Base-by-base conservation (phyloP, 192 early-diverging fungal genomes). In the Endogone sp. region DNA sequence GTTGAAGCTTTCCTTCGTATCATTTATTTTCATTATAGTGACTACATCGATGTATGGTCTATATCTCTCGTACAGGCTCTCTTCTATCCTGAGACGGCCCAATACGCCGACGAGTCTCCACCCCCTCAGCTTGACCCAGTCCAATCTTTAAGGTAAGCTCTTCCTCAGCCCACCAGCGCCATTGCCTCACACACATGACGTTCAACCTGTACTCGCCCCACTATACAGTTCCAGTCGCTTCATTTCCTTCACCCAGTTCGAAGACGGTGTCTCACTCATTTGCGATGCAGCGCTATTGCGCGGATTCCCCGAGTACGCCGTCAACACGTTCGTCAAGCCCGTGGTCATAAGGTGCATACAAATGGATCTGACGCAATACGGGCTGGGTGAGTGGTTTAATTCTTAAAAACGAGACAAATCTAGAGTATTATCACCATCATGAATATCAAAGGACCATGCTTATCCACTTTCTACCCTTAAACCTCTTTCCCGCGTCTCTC, bases 261-360 rank as follows among this genome's bases (percentile, higher is more conserved):
- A 77, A 24, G 86, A 88, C 28, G 86, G 86, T 56, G 84, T 87
- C n/a, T 85, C 85, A 2, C 71, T 88, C 25, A 80, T 88, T 22
- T 76, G 75, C 11, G 86, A 88, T 24, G 84, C 79, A 32, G 61
- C 61, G 31, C 79, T 88, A 8, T 58, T 88, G 2, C 73, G 37
- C 2, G 60, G 78, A 44, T 79, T 76, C 63, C 64, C 62, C 67
- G 75, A 82, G 69, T 66, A 84, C 58, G 72, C 77, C 72, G 32
- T 75, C 44, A 73, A 80, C 60, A 71, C 59, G 74, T 81, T 76
- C 70, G 68, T 67, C 23, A 68, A 72, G 4, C 77, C 76, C 23
- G 63, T 71, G 23, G 65, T 67, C 21, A 73, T 88, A 21, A 76
- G 79, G 20, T 88, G 86, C 70, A 88, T 88, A 57, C 85, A 88